A percentile compares a stretch with the other conserved stretches of the same genome.
phyloP scores from a whole-genome alignment of 345 rosid species.

The Aquilaria yunnanensis region DNA sequence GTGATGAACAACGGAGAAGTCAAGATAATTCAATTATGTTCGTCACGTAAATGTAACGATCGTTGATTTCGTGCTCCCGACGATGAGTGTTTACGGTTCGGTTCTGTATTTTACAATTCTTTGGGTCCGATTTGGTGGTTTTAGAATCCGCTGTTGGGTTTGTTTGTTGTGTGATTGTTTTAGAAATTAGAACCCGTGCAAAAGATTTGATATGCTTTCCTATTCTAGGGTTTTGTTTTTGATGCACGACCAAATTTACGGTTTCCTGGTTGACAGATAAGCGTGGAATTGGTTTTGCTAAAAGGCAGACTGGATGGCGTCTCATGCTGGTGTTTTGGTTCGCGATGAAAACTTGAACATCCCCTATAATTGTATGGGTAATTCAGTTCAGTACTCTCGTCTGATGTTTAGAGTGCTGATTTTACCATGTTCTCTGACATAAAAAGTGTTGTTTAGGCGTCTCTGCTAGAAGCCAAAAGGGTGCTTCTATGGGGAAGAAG shows the following conservation, averaged over 20 bases:
- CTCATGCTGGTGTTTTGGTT: constrained; percentile 23
- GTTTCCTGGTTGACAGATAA: too few relatives aligned
- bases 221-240: not conserved
- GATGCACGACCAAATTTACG: too few relatives aligned
- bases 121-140: too few relatives aligned
- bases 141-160: too few relatives aligned
- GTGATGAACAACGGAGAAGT: too few relatives aligned
- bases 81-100: too few relatives aligned
- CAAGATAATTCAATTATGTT: too few relatives aligned
- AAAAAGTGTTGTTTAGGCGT: constrained; percentile 13
- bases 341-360: constrained; percentile 34
- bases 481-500: constrained; percentile 23
- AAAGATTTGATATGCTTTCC: not conserved
- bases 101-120: too few relatives aligned
- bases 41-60: too few relatives aligned
- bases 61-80: too few relatives aligned
- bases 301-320: constrained; percentile 26
- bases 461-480: constrained; percentile 28
- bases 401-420: not conserved
- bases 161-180: too few relatives aligned
- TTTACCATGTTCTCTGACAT: not conserved
- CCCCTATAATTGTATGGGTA: constrained; percentile 24
- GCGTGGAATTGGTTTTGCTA: not conserved
- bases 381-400: not conserved
- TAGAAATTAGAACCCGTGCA: too few relatives aligned